A percentile compares a stretch with the other conserved stretches of the same genome.
Conservation (phyloP, 768 basidiomycete species). For the Boletales sp. region DNA sequence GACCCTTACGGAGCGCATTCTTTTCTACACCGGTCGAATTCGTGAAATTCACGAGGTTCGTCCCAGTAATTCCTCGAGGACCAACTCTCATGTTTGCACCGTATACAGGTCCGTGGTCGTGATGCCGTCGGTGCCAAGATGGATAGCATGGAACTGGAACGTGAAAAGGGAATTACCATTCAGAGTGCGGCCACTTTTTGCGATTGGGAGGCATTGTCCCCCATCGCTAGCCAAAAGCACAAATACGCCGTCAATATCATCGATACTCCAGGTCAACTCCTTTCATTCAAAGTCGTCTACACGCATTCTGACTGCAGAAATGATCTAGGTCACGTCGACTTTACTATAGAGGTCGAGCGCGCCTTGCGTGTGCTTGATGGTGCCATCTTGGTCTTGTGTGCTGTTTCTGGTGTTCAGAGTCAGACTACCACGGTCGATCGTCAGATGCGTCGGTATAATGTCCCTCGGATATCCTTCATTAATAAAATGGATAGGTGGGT, state of each 20-base stretch:
- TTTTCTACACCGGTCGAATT: slow-evolving; percentile 96
- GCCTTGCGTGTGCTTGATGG: slow-evolving; percentile 96
- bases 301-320: neutral
- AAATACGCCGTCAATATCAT: slow-evolving; percentile 97
- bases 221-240: slow-evolving; percentile 58
- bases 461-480: slow-evolving; percentile 93
- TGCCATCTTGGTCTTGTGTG: slow-evolving; percentile 93
- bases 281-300: too few relatives aligned
- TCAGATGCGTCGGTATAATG: slow-evolving; percentile 96
- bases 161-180: slow-evolving; percentile 99
- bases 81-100: neutral
- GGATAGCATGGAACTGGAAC: slow-evolving; percentile 99
- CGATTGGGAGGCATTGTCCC: slow-evolving; percentile 81
- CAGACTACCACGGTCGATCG: slow-evolving; percentile 99
- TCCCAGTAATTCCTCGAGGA: neutral
- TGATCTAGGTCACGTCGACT: slow-evolving; percentile 91
- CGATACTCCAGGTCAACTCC: slow-evolving; percentile 80
- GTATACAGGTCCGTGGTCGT: slow-evolving; percentile 74
- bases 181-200: slow-evolving; percentile 98
- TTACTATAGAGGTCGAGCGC: slow-evolving; percentile 98
- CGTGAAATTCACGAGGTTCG: slow-evolving; percentile 87
- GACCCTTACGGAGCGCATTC: slow-evolving; percentile 90
- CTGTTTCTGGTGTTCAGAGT: slow-evolving; percentile 94
- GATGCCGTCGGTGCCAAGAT: slow-evolving; percentile 99
- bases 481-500: slow-evolving; percentile 96